A percentile compares a stretch with the other conserved stretches of the same genome.
phyloP scores from a whole-genome alignment of 2,329 filamentous ascomycete genomes.

The Endocalyx cinctus region DNA sequence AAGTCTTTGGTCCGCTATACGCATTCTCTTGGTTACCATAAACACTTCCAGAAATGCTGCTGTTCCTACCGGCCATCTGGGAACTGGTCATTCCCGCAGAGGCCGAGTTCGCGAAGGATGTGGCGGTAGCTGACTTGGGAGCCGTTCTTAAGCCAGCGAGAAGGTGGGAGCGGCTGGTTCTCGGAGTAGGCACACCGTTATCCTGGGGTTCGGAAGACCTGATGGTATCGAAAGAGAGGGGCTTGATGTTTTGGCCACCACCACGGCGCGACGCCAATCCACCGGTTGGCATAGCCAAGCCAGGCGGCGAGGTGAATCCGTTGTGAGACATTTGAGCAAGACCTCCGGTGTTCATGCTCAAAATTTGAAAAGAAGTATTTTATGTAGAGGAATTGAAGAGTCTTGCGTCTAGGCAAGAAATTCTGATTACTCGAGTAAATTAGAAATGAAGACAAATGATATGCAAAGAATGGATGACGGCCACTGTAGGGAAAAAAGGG shows the following conservation, averaged over 20 bases:
- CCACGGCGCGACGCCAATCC: conserved; percentile 79
- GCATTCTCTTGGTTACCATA: conserved; percentile 40
- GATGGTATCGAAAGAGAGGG: conserved; percentile 70
- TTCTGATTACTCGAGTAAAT: conserved; percentile 9
- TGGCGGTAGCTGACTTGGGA: conserved; percentile 75
- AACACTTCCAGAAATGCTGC: conserved; percentile 38
- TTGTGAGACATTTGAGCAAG: conserved; percentile 98
- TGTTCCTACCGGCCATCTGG: conserved; percentile 38
- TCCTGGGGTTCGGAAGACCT: conserved; percentile 66
- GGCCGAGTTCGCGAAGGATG: conserved; percentile 60
- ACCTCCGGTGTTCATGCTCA: conserved; percentile 89
- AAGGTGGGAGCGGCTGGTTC: conserved; percentile 91
- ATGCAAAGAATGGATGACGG: conserved; percentile 26
- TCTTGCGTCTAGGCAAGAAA: conserved; percentile 13
- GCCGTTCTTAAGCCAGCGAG: conserved; percentile 90
- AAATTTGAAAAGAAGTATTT: conserved; percentile 15
- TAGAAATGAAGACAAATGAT: conserved; percentile 23
- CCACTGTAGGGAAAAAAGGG: too few relatives aligned
- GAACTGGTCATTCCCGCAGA: conserved; percentile 33
- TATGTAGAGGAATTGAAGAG: conserved; percentile 13
- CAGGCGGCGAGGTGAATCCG: conserved; percentile 66
- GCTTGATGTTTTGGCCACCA: conserved; percentile 84
- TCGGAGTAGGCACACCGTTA: conserved; percentile 71
- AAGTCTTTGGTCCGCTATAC: conserved; percentile 53
- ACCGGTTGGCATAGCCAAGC: conserved; percentile 69